Evolutionary conservation across 2,329 filamentous ascomycete species (phyloP).

Genomic region (Pseudogymnoascus sp.): DNA sequence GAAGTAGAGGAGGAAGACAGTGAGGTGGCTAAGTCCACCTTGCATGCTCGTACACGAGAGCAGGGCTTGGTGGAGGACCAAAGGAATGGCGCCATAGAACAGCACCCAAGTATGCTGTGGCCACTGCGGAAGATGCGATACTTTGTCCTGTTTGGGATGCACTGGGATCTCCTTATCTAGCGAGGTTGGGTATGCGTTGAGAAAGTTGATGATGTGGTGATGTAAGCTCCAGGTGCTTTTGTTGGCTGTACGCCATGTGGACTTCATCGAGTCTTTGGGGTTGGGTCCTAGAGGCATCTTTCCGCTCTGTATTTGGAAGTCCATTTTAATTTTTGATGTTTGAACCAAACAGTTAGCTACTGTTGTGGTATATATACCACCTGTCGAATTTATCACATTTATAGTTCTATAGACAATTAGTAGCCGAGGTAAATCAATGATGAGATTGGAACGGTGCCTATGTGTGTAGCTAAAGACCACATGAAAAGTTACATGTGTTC

Average conservation of each 20-base stretch:
- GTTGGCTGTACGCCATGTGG: conserved; percentile 14
- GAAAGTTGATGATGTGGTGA: conserved; percentile 14
- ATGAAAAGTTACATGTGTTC: not conserved
- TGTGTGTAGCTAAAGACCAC: too few species aligned
- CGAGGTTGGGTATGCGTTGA: conserved; percentile 11
- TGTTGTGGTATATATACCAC: too few species aligned
- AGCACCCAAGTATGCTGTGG: conserved; percentile 29
- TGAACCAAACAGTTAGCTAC: too few species aligned
- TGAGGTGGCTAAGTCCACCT: conserved; percentile 15
- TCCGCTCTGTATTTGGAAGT: too few species aligned
- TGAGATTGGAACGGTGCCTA: too few species aligned
- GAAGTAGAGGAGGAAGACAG: conserved; percentile 28
- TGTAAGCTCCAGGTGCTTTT: conserved; percentile 7
- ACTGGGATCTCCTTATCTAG: conserved; percentile 25
- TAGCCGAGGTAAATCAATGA: too few species aligned
- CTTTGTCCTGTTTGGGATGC: conserved; percentile 28
- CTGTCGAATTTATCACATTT: too few species aligned
- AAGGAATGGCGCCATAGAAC: conserved; percentile 25
- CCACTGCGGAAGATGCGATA: conserved; percentile 28
- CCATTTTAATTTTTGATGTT: too few species aligned
- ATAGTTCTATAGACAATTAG: too few species aligned
- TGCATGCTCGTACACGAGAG: conserved; percentile 17
- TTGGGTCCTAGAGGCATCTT: not conserved
- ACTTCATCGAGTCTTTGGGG: conserved; percentile 17
- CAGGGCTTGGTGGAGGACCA: conserved; percentile 23